Percentiles rank a stretch among this genome's conserved stretches.
These are phyloP conservation scores for Lentinula boryana DNA, from an alignment of 768 basidiomycete genomes.

Conservation along the genomic window DNA sequence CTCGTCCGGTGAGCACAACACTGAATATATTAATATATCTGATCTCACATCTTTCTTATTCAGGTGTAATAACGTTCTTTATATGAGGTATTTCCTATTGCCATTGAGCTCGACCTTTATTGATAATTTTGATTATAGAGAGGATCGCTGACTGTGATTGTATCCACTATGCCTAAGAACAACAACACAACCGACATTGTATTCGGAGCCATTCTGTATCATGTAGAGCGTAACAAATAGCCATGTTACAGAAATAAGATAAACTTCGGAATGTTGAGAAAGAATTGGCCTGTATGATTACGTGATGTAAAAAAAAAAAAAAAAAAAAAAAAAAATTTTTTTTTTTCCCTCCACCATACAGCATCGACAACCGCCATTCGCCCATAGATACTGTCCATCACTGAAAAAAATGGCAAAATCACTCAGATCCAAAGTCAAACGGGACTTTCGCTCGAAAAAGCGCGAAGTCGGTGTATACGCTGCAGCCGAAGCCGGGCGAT, in stretches of 20 bases:
- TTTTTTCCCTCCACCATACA: neutral
- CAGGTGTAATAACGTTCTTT: conserved; percentile 94
- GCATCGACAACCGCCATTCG: conserved; percentile 13
- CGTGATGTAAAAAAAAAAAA: neutral
- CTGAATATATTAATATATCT: neutral
- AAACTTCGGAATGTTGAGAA: no score
- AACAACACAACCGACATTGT: no score
- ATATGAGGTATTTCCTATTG: conserved; percentile 70
- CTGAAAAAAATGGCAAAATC: conserved; percentile 69
- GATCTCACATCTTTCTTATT: conserved; percentile 11
- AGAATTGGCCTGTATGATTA: neutral
- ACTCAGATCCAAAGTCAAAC: conserved; percentile 75
- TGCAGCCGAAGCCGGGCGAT: conserved; percentile 68
- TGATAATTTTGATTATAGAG: conserved; percentile 43
- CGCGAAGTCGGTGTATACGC: conserved; percentile 72
- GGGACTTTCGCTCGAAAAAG: conserved; percentile 71
- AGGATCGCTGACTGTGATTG: conserved; percentile 39
- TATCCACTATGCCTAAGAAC: no score
- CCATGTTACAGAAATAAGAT: no score
- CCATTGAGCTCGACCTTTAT: neutral
- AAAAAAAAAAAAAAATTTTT: no score
- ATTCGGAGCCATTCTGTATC: no score
- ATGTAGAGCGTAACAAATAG: no score
- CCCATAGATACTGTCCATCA: conserved; percentile 8
- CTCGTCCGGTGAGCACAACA: conserved; percentile 77